Evolutionary conservation across 805 yeast genomes (phyloP), one percentile per base, ranked within the genome.

Genomic region (Candida sakaeoensis): DNA sequence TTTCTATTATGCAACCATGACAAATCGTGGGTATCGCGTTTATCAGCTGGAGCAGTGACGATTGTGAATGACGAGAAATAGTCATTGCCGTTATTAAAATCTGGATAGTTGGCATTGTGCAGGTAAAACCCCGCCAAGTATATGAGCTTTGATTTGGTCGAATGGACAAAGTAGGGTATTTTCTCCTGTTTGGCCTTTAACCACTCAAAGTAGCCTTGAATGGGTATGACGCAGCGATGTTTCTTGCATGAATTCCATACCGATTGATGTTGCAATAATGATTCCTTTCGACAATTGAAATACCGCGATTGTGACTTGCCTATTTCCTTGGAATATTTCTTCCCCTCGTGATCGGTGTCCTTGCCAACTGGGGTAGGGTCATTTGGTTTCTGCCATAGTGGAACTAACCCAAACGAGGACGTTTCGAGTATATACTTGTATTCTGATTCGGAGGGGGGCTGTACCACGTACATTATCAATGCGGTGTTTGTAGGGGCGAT

Each of bases 131-230:
- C 74, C 1, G 95, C 90, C 16, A 87, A 58, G 53, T 75, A 85
- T 58, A 84, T 60, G 30, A 89, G 48, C 6, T 74, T 63, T 0
- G 61, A 58, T 41, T 74, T 77, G 30, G 68, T 70, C 23, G 83
- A 68, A 24, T 70, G 74, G 13, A 89, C 70, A 52, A 65, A 90
- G 54, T 82, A 77, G 0, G 96, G 96, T 0, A 58, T 56, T 52
- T 79, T 82, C 8, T 63, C 65, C 3, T 52, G 52, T 31, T 58
- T 63, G 22, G 51, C 45, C 19, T 55, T 60, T 39, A 54, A 63
- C 96, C 97, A 90, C 59, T 90, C 97, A 53, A 77, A 90, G 58
- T 90, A 90, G 0, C 96, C 96, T 51, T 77, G 74, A 28, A 85
- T 72, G 0, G 95, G 91, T 0, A 88, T 77, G 1, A 82, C 80